phyloP scores from a whole-genome alignment of 495 filamentous ascomycete genomes.

The Clavariopsis aquatica region DNA sequence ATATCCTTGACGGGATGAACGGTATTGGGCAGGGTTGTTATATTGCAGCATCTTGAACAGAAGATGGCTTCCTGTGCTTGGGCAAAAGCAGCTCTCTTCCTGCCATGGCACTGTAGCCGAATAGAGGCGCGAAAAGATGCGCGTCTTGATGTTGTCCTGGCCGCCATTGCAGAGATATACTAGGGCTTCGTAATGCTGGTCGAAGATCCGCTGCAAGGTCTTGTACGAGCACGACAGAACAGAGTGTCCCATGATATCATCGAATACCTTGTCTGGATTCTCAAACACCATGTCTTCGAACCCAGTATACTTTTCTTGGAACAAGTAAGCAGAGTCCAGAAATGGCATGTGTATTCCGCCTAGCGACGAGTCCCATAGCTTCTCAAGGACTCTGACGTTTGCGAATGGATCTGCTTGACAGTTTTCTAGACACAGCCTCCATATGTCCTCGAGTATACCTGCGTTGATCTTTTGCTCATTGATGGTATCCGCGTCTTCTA shows the following conservation, averaged over 20 bases:
- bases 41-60: not conserved
- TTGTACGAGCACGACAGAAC: not conserved
- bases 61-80: slow-evolving; percentile 5
- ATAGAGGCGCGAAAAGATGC: slow-evolving; percentile 1
- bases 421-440: slow-evolving; percentile 8
- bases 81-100: slow-evolving; percentile 16
- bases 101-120: not conserved
- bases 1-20: not conserved
- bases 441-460: slow-evolving; percentile 1
- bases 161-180: slow-evolving; percentile 15
- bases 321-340: slow-evolving; percentile 19
- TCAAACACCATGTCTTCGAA: slow-evolving; percentile 16
- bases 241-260: not conserved
- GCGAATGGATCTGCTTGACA: slow-evolving; percentile 8
- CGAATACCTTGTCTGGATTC: slow-evolving; percentile 9
- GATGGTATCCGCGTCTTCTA: not conserved
- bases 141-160: slow-evolving; percentile 12
- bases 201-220: slow-evolving; percentile 3
- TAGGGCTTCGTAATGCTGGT: slow-evolving; percentile 14
- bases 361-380: slow-evolving; percentile 10
- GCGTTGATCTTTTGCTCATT: not conserved
- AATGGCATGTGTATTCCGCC: slow-evolving; percentile 4
- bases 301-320: slow-evolving; percentile 10
- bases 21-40: not conserved
- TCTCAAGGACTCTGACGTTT: not conserved